A percentile compares a stretch with the other conserved stretches of the same genome.
Conservation (phyloP, 2,329 filamentous ascomycete genomes). For the Pyricularia sp. region DNA sequence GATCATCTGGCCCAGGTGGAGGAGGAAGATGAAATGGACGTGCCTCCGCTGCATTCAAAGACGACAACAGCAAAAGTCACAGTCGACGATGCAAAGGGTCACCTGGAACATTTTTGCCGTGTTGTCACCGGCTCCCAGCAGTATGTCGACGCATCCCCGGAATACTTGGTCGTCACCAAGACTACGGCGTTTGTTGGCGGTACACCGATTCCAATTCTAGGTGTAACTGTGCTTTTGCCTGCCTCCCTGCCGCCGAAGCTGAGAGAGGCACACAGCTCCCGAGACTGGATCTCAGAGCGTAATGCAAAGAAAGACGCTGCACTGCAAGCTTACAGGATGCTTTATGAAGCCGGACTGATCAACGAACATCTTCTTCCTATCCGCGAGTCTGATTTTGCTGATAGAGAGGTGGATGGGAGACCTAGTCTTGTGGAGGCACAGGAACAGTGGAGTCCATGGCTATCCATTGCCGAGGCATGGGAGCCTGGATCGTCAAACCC, state of each 20-base stretch:
- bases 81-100: slow-evolving; percentile 58
- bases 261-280: slow-evolving; percentile 36
- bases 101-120: slow-evolving; percentile 71
- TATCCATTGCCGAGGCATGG: slow-evolving; percentile 29
- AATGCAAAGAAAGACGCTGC: slow-evolving; percentile 70
- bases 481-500: slow-evolving; percentile 11
- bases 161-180: slow-evolving; percentile 45
- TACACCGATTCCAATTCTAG: slow-evolving; percentile 18
- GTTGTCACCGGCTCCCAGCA: slow-evolving; percentile 37
- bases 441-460: slow-evolving; percentile 33
- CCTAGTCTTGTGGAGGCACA: slow-evolving; percentile 21
- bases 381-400: not conserved
- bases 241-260: slow-evolving; percentile 51
- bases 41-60: slow-evolving; percentile 11
- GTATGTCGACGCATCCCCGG: slow-evolving; percentile 52
- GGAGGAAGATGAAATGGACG: slow-evolving; percentile 19
- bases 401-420: slow-evolving; percentile 24
- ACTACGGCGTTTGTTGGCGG: not conserved
- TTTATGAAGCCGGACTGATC: slow-evolving; percentile 59
- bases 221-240: slow-evolving; percentile 57
- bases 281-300: slow-evolving; percentile 55
- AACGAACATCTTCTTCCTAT: slow-evolving; percentile 67
- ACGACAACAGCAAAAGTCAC: slow-evolving; percentile 51
- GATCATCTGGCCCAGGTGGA: slow-evolving; percentile 34
- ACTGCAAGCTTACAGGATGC: slow-evolving; percentile 60